Percentiles rank a stretch among this genome's conserved stretches.
These are phyloP conservation scores for Artemisia argyi DNA, from an alignment of 129 eudicot genomes.

Conservation along the genomic window DNA sequence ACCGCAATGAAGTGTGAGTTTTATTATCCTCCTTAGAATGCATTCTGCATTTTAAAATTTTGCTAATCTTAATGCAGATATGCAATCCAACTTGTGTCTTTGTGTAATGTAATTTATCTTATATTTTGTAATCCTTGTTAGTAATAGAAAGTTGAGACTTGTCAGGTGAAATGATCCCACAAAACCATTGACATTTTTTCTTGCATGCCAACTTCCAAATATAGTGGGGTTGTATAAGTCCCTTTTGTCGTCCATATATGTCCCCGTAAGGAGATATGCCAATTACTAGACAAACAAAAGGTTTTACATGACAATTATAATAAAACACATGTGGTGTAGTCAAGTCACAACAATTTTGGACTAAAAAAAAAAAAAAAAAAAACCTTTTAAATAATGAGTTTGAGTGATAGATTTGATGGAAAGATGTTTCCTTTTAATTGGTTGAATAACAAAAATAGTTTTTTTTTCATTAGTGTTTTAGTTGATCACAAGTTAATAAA, in stretches of 20 bases:
- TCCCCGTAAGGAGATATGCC: conserved; percentile 12
- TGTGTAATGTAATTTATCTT: neutral
- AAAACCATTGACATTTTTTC: conserved; percentile 14
- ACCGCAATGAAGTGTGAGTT: no score
- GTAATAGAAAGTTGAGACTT: neutral
- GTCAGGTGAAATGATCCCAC: conserved; percentile 19
- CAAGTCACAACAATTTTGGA: neutral
- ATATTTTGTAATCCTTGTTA: neutral
- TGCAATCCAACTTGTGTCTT: neutral
- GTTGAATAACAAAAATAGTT: neutral
- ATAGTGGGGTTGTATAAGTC: conserved; percentile 19
- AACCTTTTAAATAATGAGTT: neutral
- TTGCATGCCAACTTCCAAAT: conserved; percentile 5
- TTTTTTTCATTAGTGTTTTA: neutral
- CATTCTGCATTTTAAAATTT: no score
- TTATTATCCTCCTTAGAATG: no score
- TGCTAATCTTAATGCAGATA: no score
- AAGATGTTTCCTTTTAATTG: neutral
- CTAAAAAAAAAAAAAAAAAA: no score
- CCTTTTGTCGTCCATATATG: conserved; percentile 16
- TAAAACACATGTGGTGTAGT: conserved; percentile 11
- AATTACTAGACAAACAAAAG: conserved; percentile 7
- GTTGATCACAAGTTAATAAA: neutral
- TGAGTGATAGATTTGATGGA: conserved; percentile 10
- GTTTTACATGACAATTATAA: neutral